A percentile compares a stretch with the other conserved stretches of the same genome.
These are phyloP conservation scores for Citrus mangshanensis DNA, from an alignment of 345 rosid species.

Conservation along the genomic window DNA sequence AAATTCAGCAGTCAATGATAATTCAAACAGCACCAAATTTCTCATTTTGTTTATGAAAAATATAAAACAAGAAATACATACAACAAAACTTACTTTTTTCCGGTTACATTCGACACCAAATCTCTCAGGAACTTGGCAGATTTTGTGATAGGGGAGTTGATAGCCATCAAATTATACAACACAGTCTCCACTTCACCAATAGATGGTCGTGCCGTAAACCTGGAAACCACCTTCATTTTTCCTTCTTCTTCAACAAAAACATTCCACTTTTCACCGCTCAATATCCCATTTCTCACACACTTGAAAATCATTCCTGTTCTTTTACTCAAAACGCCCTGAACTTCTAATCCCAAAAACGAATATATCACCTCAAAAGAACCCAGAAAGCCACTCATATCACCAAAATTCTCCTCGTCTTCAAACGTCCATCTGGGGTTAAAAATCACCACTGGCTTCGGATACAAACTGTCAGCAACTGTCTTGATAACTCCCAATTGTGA, in stretches of 20 bases:
- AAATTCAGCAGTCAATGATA: background rate
- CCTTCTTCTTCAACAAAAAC: conserved; percentile 73
- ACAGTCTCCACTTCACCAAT: conserved; percentile 78
- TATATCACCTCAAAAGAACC: conserved; percentile 75
- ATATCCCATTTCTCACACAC: conserved; percentile 76
- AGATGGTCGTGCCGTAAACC: conserved; percentile 60
- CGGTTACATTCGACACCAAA: conserved; percentile 69
- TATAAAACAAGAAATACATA: background rate
- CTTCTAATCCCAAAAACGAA: conserved; percentile 75
- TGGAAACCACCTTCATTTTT: conserved; percentile 60
- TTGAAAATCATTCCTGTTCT: conserved; percentile 66
- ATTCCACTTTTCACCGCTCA: conserved; percentile 76
- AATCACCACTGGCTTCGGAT: conserved; percentile 69
- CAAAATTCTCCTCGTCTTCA: conserved; percentile 58
- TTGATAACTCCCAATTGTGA: conserved; percentile 41
- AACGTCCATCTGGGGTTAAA: conserved; percentile 74
- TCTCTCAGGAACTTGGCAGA: conserved; percentile 71
- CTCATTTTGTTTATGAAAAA: background rate
- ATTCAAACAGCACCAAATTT: background rate
- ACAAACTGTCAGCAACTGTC: conserved; percentile 33
- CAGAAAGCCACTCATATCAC: conserved; percentile 45
- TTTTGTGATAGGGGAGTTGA: conserved; percentile 83
- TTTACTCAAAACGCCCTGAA: conserved; percentile 66
- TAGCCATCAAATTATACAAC: conserved; percentile 77
- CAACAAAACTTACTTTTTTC: conserved; percentile 44